Evolutionary conservation across 495 filamentous ascomycete genomes (phyloP).

Genomic region (Filosporella fistucella): DNA sequence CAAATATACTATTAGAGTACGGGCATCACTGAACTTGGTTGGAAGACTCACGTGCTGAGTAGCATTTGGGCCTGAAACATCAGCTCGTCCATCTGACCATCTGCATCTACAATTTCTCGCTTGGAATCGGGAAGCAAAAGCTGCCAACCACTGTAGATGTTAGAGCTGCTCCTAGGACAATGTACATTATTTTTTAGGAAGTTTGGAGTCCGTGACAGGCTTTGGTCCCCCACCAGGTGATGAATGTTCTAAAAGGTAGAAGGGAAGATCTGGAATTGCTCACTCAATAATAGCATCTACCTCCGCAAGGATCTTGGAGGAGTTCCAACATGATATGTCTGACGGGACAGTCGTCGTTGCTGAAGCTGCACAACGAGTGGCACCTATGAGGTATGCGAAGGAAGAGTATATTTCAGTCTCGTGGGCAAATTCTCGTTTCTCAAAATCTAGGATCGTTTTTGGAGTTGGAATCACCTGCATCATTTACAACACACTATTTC

Average conservation of each 20-base stretch:
- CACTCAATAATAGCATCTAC: too few species aligned
- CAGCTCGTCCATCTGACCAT: slow-evolving; percentile 56
- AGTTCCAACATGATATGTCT: too few species aligned
- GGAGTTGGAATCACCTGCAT: slow-evolving; percentile 48
- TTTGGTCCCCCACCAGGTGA: too few species aligned
- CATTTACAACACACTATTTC: too few species aligned
- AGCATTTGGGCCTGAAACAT: slow-evolving; percentile 68
- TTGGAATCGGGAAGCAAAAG: background rate
- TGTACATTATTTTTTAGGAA: too few species aligned
- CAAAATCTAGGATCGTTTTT: background rate
- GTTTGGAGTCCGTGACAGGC: too few species aligned
- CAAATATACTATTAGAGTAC: too few species aligned
- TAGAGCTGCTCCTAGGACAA: too few species aligned
- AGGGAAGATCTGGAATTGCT: too few species aligned
- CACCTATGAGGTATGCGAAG: background rate
- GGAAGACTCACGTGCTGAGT: slow-evolving; percentile 31
- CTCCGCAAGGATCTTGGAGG: too few species aligned
- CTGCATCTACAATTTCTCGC: background rate
- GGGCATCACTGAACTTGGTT: background rate
- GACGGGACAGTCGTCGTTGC: too few species aligned
- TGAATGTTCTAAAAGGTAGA: too few species aligned
- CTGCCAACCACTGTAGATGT: background rate
- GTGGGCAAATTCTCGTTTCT: slow-evolving; percentile 1
- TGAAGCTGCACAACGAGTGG: background rate
- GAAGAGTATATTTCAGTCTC: slow-evolving; percentile 7